phyloP scores from a whole-genome alignment of 2,329 filamentous ascomycete genomes.

The Aspergillus proliferans region DNA sequence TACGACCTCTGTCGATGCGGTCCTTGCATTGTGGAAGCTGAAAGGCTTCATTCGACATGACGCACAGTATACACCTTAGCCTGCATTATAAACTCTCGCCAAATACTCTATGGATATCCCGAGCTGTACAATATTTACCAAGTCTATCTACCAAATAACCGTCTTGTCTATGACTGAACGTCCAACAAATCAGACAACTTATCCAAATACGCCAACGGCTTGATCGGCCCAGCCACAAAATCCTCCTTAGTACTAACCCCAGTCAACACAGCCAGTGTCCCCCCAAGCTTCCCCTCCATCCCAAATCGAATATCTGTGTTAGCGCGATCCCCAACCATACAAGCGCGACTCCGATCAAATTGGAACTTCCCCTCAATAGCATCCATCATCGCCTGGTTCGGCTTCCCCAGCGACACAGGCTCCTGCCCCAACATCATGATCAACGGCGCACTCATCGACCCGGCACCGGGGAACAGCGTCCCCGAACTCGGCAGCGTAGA shows the following conservation, averaged over 20 bases:
- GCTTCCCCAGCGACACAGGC: conserved; percentile 81
- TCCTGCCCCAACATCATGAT: conserved; percentile 63
- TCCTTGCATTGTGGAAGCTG: conserved; percentile 36
- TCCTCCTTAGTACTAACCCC: conserved; percentile 78
- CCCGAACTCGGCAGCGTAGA: conserved; percentile 78
- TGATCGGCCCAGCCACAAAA: conserved; percentile 67
- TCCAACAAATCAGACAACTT: conserved; percentile 68
- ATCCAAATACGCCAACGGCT: conserved; percentile 79
- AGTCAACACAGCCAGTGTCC: conserved; percentile 83
- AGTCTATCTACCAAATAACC: too few species aligned
- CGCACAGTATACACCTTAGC: not conserved
- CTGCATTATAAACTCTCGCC: not conserved
- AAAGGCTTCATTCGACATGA: conserved; percentile 21
- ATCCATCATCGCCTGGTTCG: conserved; percentile 99
- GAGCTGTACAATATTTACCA: not conserved
- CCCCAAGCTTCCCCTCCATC: conserved; percentile 80
- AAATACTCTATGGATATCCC: not conserved
- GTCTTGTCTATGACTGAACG: conserved; percentile 1
- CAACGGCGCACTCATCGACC: conserved; percentile 71
- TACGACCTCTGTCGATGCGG: conserved; percentile 20
- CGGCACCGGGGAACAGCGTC: conserved; percentile 85
- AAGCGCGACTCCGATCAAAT: conserved; percentile 75
- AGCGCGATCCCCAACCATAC: conserved; percentile 91
- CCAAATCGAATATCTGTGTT: conserved; percentile 97
- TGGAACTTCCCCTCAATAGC: conserved; percentile 93